These are phyloP conservation scores for Conoideocrella luteorostrata DNA, from an alignment of 2,329 filamentous ascomycete genomes.

Conservation along the genomic window DNA sequence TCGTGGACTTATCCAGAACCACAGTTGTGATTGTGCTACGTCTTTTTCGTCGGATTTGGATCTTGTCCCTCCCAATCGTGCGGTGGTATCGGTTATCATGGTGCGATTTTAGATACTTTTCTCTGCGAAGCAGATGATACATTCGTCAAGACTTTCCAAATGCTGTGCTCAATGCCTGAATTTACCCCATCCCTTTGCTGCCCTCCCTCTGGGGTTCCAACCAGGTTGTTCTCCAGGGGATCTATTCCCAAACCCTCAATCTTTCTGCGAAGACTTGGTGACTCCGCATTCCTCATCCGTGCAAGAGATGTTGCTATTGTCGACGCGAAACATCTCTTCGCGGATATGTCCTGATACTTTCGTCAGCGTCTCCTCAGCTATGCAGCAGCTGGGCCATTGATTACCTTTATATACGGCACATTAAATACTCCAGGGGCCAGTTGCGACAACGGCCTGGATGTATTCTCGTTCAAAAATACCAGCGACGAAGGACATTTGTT, in stretches of 20 bases:
- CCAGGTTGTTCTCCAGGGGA: neutral
- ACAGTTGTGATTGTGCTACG: no score
- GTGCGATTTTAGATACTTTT: neutral
- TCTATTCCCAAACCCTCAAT: slow-evolving; percentile 10
- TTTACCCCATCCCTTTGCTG: neutral
- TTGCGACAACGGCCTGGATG: slow-evolving; percentile 17
- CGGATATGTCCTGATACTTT: slow-evolving; percentile 17
- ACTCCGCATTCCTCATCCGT: slow-evolving; percentile 28
- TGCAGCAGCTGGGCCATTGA: neutral
- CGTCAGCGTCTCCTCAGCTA: slow-evolving; percentile 4
- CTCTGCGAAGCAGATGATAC: neutral
- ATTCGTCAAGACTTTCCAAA: slow-evolving; percentile 20
- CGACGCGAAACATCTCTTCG: slow-evolving; percentile 20
- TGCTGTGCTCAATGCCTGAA: slow-evolving; percentile 13
- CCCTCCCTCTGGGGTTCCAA: no score
- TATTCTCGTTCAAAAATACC: slow-evolving; percentile 11
- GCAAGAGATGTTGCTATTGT: slow-evolving; percentile 24
- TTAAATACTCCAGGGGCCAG: slow-evolving; percentile 31
- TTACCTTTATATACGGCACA: slow-evolving; percentile 28
- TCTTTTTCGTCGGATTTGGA: no score
- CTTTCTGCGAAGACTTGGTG: slow-evolving; percentile 25
- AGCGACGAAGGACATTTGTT: slow-evolving; percentile 17
- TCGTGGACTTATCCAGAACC: no score
- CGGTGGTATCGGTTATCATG: neutral
- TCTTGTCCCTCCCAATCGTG: no score